These are phyloP conservation scores for Amanita fuliginea DNA, from an alignment of 768 basidiomycete species.

Conservation along the genomic window DNA sequence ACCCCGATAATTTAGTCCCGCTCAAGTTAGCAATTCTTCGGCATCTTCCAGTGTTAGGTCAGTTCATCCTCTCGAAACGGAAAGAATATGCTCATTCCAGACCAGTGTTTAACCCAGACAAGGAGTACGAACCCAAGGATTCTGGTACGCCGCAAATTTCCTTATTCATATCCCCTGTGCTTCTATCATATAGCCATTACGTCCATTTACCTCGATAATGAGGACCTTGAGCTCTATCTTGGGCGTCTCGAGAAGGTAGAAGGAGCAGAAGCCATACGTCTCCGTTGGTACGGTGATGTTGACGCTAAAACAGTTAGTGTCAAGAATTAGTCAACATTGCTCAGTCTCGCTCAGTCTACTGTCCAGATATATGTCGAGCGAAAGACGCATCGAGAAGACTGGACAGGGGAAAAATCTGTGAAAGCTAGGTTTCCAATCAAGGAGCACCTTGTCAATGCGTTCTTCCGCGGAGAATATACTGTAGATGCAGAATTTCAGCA, in stretches of 20 bases:
- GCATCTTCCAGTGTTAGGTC: conserved; percentile 89
- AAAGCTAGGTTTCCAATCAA: conserved; percentile 95
- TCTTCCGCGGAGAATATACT: conserved; percentile 80
- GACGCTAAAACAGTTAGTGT: conserved; percentile 58
- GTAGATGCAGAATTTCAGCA: conserved; percentile 90
- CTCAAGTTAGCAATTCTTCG: conserved; percentile 89
- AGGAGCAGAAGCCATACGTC: conserved; percentile 92
- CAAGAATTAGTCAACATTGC: neutral
- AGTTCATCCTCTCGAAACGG: neutral
- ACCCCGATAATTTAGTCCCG: conserved; percentile 89
- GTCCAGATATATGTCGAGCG: conserved; percentile 76
- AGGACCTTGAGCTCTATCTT: conserved; percentile 90
- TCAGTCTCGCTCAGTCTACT: neutral
- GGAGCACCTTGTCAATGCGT: conserved; percentile 87
- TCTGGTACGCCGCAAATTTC: conserved; percentile 35
- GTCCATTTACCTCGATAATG: conserved; percentile 95
- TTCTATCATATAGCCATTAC: neutral
- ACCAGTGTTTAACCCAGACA: conserved; percentile 85
- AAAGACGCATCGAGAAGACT: conserved; percentile 93
- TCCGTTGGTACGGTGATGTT: conserved; percentile 95
- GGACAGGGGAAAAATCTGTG: conserved; percentile 99
- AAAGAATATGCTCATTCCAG: neutral
- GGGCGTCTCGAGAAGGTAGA: conserved; percentile 97
- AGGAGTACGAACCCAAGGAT: conserved; percentile 83
- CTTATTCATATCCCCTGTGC: neutral